Evolutionary conservation across 768 basidiomycete genomes (phyloP), one percentile per base, ranked within the genome.

Genomic region (Mycena maculata): DNA sequence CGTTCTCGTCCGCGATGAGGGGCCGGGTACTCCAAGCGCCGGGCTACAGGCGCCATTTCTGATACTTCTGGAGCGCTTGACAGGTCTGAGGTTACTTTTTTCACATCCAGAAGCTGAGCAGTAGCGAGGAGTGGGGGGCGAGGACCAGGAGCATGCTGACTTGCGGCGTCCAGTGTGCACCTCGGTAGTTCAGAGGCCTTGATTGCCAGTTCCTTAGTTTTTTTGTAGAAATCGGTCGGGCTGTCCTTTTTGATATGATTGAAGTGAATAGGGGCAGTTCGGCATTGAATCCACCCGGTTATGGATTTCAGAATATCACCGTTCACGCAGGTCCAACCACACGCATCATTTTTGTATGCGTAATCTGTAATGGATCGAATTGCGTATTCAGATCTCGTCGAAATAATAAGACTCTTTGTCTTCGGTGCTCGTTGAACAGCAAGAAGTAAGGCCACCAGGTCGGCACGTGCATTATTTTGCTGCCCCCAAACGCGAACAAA

Each of bases 301-400:
- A 59, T 59, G 20, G 30, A 5, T 27, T 36, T 45, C 3, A 59
- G 57, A 18, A 59, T 45, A 25, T 59, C 57, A 16, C 57, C 57
- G 22, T 59, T 59, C 1, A n/a, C 10, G 33, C 42, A 45, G 31
- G 5, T 45, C 57, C 57, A 59, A 15, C 57, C 57, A 30, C 57
- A 59, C 18, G 57, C 16, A 15, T 45, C 44, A 33, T 59, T 59
- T 28, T 47, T 59, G 30, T n/a, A 22, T 4, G 57, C 57, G 9
- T 31, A 59, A 11, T 45, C 8, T 5, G 9, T 25, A 9, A 59
- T 28, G 16, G 44, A 59, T 22, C 42, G 41, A 15, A 59, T 48
- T 8, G 28, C 57, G 28, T 59, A 59, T 25, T 47, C 57, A 12
- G 57, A 59, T 23, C 57, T 47, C 27, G 57, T 47, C 28, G 42